These are phyloP conservation scores for Ustilago hordei DNA, from an alignment of 1,284 basidiomycete species.

Conservation along the genomic window DNA sequence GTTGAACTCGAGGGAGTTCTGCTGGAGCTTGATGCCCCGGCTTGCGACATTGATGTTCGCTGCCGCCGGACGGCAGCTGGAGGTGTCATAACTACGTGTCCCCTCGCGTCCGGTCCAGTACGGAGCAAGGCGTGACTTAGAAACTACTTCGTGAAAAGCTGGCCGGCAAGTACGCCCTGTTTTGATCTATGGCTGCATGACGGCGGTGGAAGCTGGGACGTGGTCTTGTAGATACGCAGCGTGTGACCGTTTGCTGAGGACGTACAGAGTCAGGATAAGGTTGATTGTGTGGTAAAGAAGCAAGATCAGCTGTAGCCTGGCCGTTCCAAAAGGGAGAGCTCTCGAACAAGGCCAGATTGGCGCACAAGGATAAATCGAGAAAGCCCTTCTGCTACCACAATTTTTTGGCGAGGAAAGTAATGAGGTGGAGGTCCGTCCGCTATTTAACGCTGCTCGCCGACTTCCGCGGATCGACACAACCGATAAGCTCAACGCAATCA, in stretches of 20 bases:
- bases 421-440: slow-evolving; percentile 20
- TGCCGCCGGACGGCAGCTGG: background rate
- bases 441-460: background rate
- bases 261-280: too few species aligned
- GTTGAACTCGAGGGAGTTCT: background rate
- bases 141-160: background rate
- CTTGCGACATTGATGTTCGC: background rate
- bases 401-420: slow-evolving; percentile 6
- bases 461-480: slow-evolving; percentile 3
- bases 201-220: background rate
- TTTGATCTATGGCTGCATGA: background rate
- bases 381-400: slow-evolving; percentile 11
- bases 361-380: background rate
- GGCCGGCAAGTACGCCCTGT: background rate
- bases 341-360: background rate
- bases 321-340: too few species aligned
- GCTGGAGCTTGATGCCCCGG: background rate
- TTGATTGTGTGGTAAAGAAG: too few species aligned
- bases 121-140: background rate
- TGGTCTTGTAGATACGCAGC: background rate
- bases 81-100: background rate
- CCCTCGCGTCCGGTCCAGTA: too few species aligned
- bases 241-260: too few species aligned
- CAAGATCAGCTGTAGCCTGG: too few species aligned
- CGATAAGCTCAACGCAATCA: background rate